Evolutionary conservation across 2,329 filamentous ascomycete species (phyloP), one percentile per base, ranked within the genome.

Genomic region (Microdochium nivale): DNA sequence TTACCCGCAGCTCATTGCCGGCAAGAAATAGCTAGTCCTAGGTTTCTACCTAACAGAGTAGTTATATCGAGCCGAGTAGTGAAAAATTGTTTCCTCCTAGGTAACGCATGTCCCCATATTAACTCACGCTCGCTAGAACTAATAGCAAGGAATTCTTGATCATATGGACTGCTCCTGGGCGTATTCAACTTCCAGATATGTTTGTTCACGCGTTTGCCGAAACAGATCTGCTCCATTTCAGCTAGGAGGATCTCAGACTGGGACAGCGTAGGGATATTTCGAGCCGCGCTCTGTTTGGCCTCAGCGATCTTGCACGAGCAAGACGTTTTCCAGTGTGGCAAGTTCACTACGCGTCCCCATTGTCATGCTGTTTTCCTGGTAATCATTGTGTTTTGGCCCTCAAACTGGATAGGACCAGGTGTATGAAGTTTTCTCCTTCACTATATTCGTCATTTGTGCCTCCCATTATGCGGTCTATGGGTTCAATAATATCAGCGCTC

Each of bases 371-470:
- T 14, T 33, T 33, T 33, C 30, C 14, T 33, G 8, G 30, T 9
- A 8, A 14, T 8, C 30, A 33, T 14, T n/a, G n/a, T n/a, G n/a
- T 14, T 33, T 14, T 33, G 64, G 67, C 70, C 53, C 62, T 67
- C 50, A 70, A 67, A 54, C 62, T 65, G 43, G 65, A 69, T 51
- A 68, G 68, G 49, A 64, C 68, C 44, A 59, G n/a, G 35, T 63
- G 3, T 67, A 64, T 1, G 67, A 69, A 52, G 49, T 68, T 4
- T 69, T 65, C 55, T 68, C 65, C 14, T 68, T 69, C 54, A 63
- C 51, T 3, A 56, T 67, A 46, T 56, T 67, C 49, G 62, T 63
- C 48, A 51, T 37, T 14, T 37, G 5, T 3, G 14, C 33, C n/a
- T 16, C 14, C 33, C n/a, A 14, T 37, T 19, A n/a, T n/a, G n/a